Conservation (phyloP, 1,139 yeast species). For the Pneumocystis canis region DNA sequence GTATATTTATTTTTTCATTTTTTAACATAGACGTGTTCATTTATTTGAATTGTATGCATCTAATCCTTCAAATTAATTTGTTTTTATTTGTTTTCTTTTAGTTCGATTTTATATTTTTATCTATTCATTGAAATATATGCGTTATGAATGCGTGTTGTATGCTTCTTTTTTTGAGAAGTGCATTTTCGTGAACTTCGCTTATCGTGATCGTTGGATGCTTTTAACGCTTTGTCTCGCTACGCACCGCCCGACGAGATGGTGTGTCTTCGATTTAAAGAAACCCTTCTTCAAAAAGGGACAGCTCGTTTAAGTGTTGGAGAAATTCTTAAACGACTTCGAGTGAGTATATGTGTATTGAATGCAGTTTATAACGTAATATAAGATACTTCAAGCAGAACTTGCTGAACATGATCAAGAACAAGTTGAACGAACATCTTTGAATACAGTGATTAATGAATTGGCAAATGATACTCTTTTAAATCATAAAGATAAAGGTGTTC, state of each 20-base stretch:
- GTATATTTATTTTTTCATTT: neutral
- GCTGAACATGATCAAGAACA: constrained; percentile 47
- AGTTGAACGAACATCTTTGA: constrained; percentile 34
- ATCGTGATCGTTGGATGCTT: neutral
- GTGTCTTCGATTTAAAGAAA: neutral
- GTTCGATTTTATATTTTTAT: no score
- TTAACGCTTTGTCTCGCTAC: neutral
- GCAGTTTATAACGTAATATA: neutral
- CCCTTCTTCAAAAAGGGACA: neutral
- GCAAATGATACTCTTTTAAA: constrained; percentile 43
- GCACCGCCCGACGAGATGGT: neutral
- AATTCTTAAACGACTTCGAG: neutral
- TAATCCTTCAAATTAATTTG: no score
- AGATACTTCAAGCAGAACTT: constrained; percentile 45
- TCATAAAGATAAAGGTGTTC: constrained; percentile 56
- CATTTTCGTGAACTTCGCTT: neutral
- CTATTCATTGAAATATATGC: no score
- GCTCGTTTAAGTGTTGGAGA: neutral
- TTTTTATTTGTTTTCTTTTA: no score
- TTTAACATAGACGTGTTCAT: neutral
- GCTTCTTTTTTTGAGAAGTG: neutral
- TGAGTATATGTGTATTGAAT: neutral
- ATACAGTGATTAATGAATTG: constrained; percentile 37
- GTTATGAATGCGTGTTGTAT: neutral
- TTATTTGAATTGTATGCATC: neutral